Percentiles rank a stretch among this genome's conserved stretches.
Evolutionary conservation across 768 basidiomycete species (phyloP).

Genomic region (Podaxis pistillaris): DNA sequence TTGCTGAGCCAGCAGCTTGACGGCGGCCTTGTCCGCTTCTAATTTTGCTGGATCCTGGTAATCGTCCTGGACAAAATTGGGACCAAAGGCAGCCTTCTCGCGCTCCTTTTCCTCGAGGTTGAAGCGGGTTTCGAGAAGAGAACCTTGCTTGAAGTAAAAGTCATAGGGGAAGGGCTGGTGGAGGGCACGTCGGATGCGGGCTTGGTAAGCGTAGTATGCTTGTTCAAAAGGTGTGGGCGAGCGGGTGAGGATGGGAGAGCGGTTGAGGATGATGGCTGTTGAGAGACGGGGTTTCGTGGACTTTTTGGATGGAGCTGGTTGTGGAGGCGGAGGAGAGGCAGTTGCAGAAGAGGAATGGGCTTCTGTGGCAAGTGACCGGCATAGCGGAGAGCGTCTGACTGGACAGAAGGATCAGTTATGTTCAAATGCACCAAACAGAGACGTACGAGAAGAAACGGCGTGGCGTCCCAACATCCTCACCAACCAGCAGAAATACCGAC

Average conservation of each 20-base stretch:
- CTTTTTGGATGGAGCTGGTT: conserved; percentile 26
- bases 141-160: conserved; percentile 94
- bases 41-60: conserved; percentile 44
- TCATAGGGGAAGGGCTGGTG: conserved; percentile 86
- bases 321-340: conserved; percentile 19
- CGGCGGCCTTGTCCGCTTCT: conserved; percentile 54
- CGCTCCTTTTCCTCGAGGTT: conserved; percentile 70
- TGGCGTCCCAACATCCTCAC: conserved; percentile 1
- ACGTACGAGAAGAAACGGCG: conserved; percentile 1
- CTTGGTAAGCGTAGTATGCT: conserved; percentile 82
- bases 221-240: conserved; percentile 72
- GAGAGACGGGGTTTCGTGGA: conserved; percentile 39
- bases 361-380: conserved; percentile 46
- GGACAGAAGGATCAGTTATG: neutral
- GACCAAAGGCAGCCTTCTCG: conserved; percentile 74
- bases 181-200: conserved; percentile 78
- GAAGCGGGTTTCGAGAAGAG: conserved; percentile 80
- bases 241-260: conserved; percentile 73
- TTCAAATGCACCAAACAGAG: neutral
- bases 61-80: conserved; percentile 47
- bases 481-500: neutral
- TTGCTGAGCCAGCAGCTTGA: conserved; percentile 54
- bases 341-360: conserved; percentile 22
- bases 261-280: conserved; percentile 73
- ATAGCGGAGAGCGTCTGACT: conserved; percentile 18